Base-by-base conservation (phyloP, 768 basidiomycete genomes). In the Lentinula edodes region DNA sequence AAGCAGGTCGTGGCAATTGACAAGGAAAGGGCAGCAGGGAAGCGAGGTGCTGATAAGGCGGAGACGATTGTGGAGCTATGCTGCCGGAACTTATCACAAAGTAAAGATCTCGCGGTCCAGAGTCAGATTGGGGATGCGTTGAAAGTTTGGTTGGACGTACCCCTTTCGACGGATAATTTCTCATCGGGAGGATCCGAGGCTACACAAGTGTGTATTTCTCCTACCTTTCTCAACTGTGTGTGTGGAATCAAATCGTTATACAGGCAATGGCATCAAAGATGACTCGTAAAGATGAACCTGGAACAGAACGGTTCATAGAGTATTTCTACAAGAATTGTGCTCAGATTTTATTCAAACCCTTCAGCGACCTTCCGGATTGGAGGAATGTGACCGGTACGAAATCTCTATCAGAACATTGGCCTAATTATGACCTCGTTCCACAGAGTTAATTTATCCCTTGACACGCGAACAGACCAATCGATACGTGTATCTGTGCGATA, bases 241-340 rank as follows among this genome's bases (percentile, higher is more conserved):
- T 28, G 20, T 41, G 4, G 32, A 42, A 16, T 52, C 23, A 20
- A 10, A 39, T 52, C 3, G 16, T 36, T 18, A 38, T 16, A n/a
- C 46, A 60, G 59, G 59, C 59, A 52, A 34, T 60, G 32, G 62
- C 62, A 42, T 54, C 57, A 41, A 63, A 63, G 20, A 43, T 63
- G 54, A 23, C 50, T 46, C 85, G 88, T 58, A 93, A 90, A 72
- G 95, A 96, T 65, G 91, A 93, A 58, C 89, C 90, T 6, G 83
- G 85, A 39, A 89, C 88, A 1, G 97, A 98, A 72, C 84, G 86
- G 61, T 99, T 95, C 78, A 78, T 95, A 69, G 90, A 95, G 42
- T 93, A 93, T 71, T 96, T 98, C 73, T 98, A 98, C 77, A 93
- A 93, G 72, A 79, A 84, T 50, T 92, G 89, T 70, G 77, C 89